phyloP scores from a whole-genome alignment of 1,284 basidiomycete genomes.

The Sphagnurus paluster region DNA sequence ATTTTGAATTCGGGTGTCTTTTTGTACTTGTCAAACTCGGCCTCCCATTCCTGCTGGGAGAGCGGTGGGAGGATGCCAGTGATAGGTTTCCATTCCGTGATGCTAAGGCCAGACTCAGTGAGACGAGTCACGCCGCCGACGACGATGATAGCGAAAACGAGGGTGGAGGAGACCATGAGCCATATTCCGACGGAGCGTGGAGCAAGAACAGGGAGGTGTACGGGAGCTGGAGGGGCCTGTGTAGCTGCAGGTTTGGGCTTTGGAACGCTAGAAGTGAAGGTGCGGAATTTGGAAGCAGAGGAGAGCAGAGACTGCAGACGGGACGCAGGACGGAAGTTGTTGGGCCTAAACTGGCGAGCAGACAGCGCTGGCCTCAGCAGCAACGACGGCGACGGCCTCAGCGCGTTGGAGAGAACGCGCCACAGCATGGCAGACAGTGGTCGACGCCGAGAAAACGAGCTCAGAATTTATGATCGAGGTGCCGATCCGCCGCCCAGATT shows the following conservation, averaged over 20 bases:
- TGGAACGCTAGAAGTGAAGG: constrained; percentile 7
- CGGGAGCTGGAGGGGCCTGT: neutral
- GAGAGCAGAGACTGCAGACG: constrained; percentile 10
- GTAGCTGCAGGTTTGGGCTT: constrained; percentile 1
- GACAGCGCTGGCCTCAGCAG: neutral
- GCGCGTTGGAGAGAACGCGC: constrained; percentile 5
- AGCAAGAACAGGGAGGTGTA: constrained; percentile 61
- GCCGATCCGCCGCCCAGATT: constrained; percentile 3
- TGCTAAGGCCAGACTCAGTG: constrained; percentile 96
- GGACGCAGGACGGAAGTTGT: neutral
- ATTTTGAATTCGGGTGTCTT: constrained; percentile 93
- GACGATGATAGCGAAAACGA: constrained; percentile 92
- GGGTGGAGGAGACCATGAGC: constrained; percentile 79
- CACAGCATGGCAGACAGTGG: no score
- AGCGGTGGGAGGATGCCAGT: constrained; percentile 89
- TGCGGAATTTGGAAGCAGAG: constrained; percentile 6
- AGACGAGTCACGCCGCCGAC: constrained; percentile 96
- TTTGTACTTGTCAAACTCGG: constrained; percentile 95
- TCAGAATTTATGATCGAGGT: neutral
- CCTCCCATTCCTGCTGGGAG: constrained; percentile 77
- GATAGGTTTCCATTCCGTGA: constrained; percentile 97
- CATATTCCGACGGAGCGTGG: constrained; percentile 78
- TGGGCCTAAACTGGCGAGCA: neutral
- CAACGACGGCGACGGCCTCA: neutral
- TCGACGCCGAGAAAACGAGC: no score